These are phyloP conservation scores for Plectosphaerella plurivora DNA, from an alignment of 2,329 filamentous ascomycete species.

Conservation along the genomic window DNA sequence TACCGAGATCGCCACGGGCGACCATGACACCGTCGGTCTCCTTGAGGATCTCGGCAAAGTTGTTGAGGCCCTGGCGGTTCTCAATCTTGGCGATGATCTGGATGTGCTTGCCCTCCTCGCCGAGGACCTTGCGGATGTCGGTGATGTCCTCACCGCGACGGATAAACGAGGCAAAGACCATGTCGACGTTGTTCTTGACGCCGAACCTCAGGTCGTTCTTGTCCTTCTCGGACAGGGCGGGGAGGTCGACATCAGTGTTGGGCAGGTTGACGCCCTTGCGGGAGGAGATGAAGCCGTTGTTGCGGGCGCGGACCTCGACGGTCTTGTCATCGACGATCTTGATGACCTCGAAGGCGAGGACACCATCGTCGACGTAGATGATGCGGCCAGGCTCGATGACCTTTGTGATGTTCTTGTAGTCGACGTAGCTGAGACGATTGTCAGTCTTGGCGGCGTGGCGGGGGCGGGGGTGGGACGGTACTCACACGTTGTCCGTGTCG, in stretches of 20 bases:
- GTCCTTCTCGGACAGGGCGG: constrained; percentile 96
- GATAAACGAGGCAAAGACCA: constrained; percentile 99
- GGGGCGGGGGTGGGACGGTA: constrained; percentile 8
- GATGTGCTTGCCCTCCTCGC: constrained; percentile 88
- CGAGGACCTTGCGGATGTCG: constrained; percentile 87
- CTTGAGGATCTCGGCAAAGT: constrained; percentile 94
- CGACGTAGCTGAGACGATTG: constrained; percentile 66
- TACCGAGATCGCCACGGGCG: constrained; percentile 95
- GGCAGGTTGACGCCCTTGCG: constrained; percentile 99
- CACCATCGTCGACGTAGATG: constrained; percentile 98
- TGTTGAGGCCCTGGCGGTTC: constrained; percentile 99
- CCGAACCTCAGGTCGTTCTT: constrained; percentile 90
- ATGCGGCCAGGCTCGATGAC: constrained; percentile 87
- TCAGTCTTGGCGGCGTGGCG: neutral
- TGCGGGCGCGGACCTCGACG: constrained; percentile 79
- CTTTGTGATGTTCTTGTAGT: constrained; percentile 99
- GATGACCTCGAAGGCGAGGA: constrained; percentile 92
- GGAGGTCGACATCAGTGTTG: constrained; percentile 97
- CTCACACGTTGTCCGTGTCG: constrained; percentile 91
- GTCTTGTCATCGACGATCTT: constrained; percentile 86
- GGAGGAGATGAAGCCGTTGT: constrained; percentile 98
- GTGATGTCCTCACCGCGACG: constrained; percentile 89
- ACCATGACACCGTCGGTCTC: constrained; percentile 99
- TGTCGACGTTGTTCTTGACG: constrained; percentile 98
- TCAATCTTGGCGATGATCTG: constrained; percentile 99